Evolutionary conservation across 345 rosid genomes (phyloP), one percentile per base, ranked within the genome.

Genomic region (Gossypioides kirkii): DNA sequence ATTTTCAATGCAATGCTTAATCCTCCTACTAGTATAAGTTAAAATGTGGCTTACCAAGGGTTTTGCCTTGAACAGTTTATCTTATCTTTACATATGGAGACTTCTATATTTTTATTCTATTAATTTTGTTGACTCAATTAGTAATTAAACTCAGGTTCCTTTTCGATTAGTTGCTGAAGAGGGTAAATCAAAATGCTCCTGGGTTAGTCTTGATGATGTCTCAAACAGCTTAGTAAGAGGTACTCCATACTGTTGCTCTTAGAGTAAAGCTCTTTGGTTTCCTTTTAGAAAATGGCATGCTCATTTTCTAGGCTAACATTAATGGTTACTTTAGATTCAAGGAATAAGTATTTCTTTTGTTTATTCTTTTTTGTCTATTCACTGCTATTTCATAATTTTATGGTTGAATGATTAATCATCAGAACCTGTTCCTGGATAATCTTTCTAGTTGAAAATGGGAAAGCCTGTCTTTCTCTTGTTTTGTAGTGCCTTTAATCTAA

Each of bases 121-220:
- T 16, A 59, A 52, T 26, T 45, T 73, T 74, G 22, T 78, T 59
- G 53, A 63, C 53, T 70, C 62, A 36, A 17, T 62, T 62, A 74
- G 74, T 67, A 61, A 64, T 79, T 61, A 55, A 73, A 42, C 79
- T 55, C 86, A 95, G 98, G 98, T 91, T 38, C 98, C 98, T 76
- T 92, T 86, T 77, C 89, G 89, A 43, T 84, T 90, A 73, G 98
- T 94, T 83, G 98, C 92, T 10, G 97, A 90, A 80, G 98, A 94
- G 80, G 98, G 98, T 6, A 95, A 92, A 87, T 90, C 97, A 12
- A 95, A 95, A 82, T 95, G 98, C 77, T 87, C 99, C 3, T 92
- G 99, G 99, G 95, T 90, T 77, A 90, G 94, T 84, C 94, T 94
- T 64, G 97, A 90, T 79, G 98, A 92, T 73, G 79, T 83, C 61